Evolutionary conservation across 1,284 basidiomycete species (phyloP), one percentile per base, ranked within the genome.

Genomic region (Ceraceosorus guamensis): DNA sequence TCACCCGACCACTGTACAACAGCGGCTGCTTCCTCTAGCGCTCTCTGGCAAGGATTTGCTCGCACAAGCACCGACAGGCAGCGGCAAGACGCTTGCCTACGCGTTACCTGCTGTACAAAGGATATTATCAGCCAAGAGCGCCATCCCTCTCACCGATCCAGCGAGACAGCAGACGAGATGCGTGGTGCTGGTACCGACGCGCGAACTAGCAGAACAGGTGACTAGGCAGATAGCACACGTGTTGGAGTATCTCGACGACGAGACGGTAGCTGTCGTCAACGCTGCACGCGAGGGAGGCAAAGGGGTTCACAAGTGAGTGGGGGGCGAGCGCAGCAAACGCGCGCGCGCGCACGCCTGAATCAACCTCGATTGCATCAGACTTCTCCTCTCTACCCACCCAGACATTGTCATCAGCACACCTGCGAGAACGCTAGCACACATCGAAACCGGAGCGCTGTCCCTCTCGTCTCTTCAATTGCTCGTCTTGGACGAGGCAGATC

Each of bases 11-110:
- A 81, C 86, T 18, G 85, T 91, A 3, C 89, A 91, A 74, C 81
- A 81, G 5, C 87, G 87, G 66, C 66, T 73, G 46, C 88, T 93
- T 52, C 89, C 90, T 5, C 81, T 91, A 30, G 89, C 89, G 0
- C 82, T 99, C 32, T 88, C 92, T 76, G 86, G 87, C 62, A 84
- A 85, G 50, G 95, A 99, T 77, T 88, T 99, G 53, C 83, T 99
- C 30, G 93, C 92, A 5, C 83, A 90, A 35, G 92, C 95, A 3
- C 83, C 89, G 39, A 98, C 95, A 1, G 95, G 95, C 11, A 91
- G 88, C 57, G 95, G 95, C 48, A 99, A 99, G 81, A 99, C 95
- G 0, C 88, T 89, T 1, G 91, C 95, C 3, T 99, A 98, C 76
- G 90, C 86, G 62, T 83, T 98, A 4, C 93, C 95, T 0, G 78